Percentiles rank a stretch among this genome's conserved stretches.
Conservation (phyloP, 257 asterid species). For the Mentha longifolia region DNA sequence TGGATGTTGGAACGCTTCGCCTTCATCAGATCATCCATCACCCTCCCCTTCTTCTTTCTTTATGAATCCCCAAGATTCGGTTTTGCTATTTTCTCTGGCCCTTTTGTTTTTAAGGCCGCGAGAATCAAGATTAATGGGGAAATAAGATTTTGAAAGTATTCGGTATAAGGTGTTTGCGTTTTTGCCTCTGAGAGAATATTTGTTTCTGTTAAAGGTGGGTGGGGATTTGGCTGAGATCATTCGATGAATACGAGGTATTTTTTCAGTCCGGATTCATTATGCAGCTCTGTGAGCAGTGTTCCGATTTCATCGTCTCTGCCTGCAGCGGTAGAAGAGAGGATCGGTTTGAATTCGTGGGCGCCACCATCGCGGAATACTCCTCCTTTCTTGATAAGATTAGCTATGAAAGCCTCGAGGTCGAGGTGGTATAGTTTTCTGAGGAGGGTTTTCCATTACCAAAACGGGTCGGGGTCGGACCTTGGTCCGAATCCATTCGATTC, state of each 20-base stretch:
- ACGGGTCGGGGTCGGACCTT: conserved; percentile 76
- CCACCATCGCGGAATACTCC: conserved; percentile 48
- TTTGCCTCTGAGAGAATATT: conserved; percentile 15
- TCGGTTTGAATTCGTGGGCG: conserved; percentile 38
- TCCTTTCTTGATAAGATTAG: conserved; percentile 63
- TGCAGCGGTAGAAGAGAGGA: conserved; percentile 46
- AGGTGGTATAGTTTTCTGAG: conserved; percentile 74
- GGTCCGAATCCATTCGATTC: conserved; percentile 91
- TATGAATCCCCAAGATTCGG: not conserved
- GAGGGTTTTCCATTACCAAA: conserved; percentile 88
- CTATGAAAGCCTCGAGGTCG: conserved; percentile 75
- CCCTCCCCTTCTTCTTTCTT: conserved; percentile 39
- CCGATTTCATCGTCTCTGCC: conserved; percentile 41
- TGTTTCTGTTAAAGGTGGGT: too few species aligned
- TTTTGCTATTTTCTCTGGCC: not conserved
- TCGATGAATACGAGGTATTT: conserved; percentile 59
- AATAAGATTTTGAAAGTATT: not conserved
- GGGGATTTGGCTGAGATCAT: not conserved
- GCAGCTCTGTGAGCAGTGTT: conserved; percentile 46
- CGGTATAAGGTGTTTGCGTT: conserved; percentile 2
- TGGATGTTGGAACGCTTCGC: not conserved
- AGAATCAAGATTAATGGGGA: not conserved
- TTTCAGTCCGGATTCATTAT: conserved; percentile 57
- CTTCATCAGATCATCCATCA: not conserved
- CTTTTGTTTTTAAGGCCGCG: not conserved